phyloP scores from a whole-genome alignment of 495 filamentous ascomycete species.

The Daldinia concentrica region DNA sequence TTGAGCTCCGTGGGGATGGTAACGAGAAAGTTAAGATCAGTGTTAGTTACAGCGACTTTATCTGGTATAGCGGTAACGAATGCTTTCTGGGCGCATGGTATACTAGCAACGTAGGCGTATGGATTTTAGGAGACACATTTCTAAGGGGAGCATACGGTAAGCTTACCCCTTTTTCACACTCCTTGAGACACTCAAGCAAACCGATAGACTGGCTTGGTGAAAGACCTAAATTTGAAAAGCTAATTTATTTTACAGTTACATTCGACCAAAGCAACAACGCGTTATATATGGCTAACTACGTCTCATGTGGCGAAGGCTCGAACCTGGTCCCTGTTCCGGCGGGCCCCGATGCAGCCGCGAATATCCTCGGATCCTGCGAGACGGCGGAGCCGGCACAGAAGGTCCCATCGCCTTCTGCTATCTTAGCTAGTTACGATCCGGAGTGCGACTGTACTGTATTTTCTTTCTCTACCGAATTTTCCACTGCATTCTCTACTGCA shows the following conservation, averaged over 20 bases:
- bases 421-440: not conserved
- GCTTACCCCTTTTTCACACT: constrained; percentile 9
- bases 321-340: constrained; percentile 42
- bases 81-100: constrained; percentile 62
- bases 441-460: not conserved
- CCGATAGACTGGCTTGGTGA: too few species aligned
- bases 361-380: constrained; percentile 41
- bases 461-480: not conserved
- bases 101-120: constrained; percentile 42
- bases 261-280: constrained; percentile 47
- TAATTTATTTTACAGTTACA: constrained; percentile 29
- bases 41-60: constrained; percentile 71
- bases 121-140: constrained; percentile 79
- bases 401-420: not conserved
- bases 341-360: constrained; percentile 39
- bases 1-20: constrained; percentile 56
- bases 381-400: constrained; percentile 5
- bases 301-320: constrained; percentile 35
- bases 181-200: not conserved
- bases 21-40: constrained; percentile 59
- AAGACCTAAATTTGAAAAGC: not conserved
- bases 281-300: constrained; percentile 46
- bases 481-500: not conserved
- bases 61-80: constrained; percentile 58
- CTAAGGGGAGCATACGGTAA: constrained; percentile 70